These are phyloP conservation scores for Daedalea quercina DNA, from an alignment of 768 basidiomycete species.

Conservation along the genomic window DNA sequence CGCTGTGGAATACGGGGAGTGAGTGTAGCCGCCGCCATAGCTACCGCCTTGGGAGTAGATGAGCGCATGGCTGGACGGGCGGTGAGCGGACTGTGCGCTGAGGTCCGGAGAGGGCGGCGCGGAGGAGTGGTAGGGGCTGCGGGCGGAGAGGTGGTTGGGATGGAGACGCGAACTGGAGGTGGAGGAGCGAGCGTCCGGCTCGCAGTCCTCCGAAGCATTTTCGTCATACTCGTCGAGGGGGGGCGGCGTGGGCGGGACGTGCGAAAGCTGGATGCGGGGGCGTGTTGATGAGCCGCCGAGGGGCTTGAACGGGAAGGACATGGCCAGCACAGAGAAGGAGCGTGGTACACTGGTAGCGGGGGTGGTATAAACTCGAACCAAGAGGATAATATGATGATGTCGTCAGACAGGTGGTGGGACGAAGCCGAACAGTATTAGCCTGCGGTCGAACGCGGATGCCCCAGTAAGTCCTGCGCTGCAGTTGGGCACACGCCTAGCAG, in stretches of 20 bases:
- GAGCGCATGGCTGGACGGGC: slow-evolving; percentile 30
- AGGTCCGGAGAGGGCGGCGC: slow-evolving; percentile 17
- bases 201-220: slow-evolving; percentile 5
- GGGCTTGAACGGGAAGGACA: slow-evolving; percentile 15
- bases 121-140: slow-evolving; percentile 15
- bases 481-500: no score
- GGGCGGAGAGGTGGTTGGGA: slow-evolving; percentile 4
- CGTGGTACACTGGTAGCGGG: not conserved
- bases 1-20: slow-evolving; percentile 25
- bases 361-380: no score
- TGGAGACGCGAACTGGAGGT: slow-evolving; percentile 8
- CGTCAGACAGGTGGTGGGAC: no score
- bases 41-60: slow-evolving; percentile 22
- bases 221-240: slow-evolving; percentile 6
- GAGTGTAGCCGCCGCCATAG: slow-evolving; percentile 7
- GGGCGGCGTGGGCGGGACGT: slow-evolving; percentile 2
- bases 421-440: no score
- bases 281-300: slow-evolving; percentile 8
- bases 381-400: no score
- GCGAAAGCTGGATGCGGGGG: slow-evolving; percentile 8
- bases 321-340: slow-evolving; percentile 12
- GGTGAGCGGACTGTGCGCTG: slow-evolving; percentile 11
- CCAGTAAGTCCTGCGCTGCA: no score
- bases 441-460: no score
- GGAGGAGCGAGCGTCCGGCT: not conserved